These are phyloP conservation scores for Fusarium pseudonygamai DNA, from an alignment of 2,329 filamentous ascomycete species.

Conservation along the genomic window DNA sequence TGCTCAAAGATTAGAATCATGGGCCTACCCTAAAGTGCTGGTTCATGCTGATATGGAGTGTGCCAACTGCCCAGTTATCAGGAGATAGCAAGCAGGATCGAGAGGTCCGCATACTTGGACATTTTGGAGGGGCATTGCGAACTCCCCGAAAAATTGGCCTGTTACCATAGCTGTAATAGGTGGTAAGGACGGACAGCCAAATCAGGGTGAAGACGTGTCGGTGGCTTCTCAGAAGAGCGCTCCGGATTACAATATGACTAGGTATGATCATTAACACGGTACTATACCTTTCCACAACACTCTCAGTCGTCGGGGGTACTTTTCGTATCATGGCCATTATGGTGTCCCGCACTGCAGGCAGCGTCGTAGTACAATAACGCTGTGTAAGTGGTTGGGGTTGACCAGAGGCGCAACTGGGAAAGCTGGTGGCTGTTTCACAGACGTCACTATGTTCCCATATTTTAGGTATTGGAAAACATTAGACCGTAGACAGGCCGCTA, in stretches of 20 bases:
- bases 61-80: background rate
- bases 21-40: background rate
- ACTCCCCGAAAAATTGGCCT: background rate
- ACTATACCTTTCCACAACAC: background rate
- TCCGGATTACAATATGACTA: background rate
- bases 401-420: background rate
- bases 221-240: background rate
- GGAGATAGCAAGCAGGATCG: background rate
- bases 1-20: background rate
- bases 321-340: background rate
- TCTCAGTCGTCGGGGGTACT: background rate
- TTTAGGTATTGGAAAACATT: background rate
- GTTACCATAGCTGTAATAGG: background rate
- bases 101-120: background rate
- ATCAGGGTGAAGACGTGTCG: background rate
- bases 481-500: background rate
- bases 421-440: slow-evolving; percentile 6
- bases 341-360: background rate
- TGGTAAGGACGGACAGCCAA: background rate
- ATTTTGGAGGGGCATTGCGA: background rate
- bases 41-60: background rate
- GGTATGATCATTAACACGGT: background rate
- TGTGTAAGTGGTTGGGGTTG: background rate
- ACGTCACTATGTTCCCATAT: slow-evolving; percentile 29
- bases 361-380: background rate